Evolutionary conservation across 805 yeast species (phyloP), one percentile per base, ranked within the genome.

Genomic region (Schizosaccharomyces octosporus): DNA sequence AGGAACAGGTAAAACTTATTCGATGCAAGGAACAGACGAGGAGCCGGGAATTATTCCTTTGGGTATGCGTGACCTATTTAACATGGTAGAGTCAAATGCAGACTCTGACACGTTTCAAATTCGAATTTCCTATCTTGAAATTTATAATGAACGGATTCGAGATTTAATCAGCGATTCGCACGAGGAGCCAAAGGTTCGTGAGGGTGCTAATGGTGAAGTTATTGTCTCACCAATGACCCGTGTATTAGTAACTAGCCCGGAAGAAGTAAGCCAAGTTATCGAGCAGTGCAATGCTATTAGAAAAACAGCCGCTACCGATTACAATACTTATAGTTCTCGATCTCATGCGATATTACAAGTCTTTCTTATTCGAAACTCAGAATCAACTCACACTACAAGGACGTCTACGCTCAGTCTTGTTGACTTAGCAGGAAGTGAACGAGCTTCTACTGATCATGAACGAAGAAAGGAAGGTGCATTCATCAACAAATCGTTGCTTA

Each of bases 381-480:
- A 4, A 32, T 45, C 61, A 24, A 39, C 54, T 54, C 48, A 59
- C 11, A 41, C 27, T 17, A 24, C 54, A 11, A 62, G 55, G 24
- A 71, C 74, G 48, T 78, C 88, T 43, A 81, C 87, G 0, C 78
- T 90, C 41, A 86, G 90, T 42, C 75, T 90, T 62, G 90, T 97
- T 74, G 98, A 90, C 72, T 77, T 90, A 67, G 98, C 98, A 0
- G 98, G 98, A 36, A 85, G 95, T n/a, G 98, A 90, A 72, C 78
- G 85, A 61, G 95, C 94, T 0, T 80, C 83, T 2, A 72, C 80
- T 11, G 82, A 83, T 66, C 71, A 75, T 0, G 96, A 87, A 68
- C 78, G 97, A 66, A 75, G 97, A 62, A 87, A 88, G 70, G 98
- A 90, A 73, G 98, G 97, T 27, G 80, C 96, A 0, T 93, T 77